Base-by-base conservation (phyloP, 2,329 filamentous ascomycete species). In the Ambrosiella cleistominuta region DNA sequence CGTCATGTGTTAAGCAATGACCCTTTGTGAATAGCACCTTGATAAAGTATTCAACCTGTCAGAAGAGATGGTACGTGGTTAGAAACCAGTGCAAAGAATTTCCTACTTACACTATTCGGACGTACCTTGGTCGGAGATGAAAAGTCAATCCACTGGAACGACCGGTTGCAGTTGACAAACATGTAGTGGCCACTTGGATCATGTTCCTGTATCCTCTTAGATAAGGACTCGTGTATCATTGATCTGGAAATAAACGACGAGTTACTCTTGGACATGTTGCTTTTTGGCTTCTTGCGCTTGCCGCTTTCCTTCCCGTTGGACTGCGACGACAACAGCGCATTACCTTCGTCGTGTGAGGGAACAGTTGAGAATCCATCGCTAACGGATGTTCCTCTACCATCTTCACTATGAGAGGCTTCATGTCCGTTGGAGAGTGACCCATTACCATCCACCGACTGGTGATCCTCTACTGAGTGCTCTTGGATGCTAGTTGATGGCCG, bases 181-280 rank as follows among this genome's bases (percentile, higher is more conserved):
- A 85, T 87, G 70, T 93, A 95, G 2, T 93, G 70, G 0, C 89
- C 90, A 62, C 93, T 86, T 1, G 76, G 75, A 11, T 83, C 81
- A 62, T 88, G 82, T 38, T 97, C 93, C 54, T 81, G 79, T 62
- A 97, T 70, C 63, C 86, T 83, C 70, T 93, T 95, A 19, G 79
- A 77, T 57, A 94, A 70, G 3, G 77, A 77, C 65, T 98, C 93
- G 66, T 95, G 87, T 13, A 89, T 83, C 63, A 97, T 95, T 38
- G 96, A 91, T 57, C 93, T 77, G n/a, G 91, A 96, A 37, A 98
- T 93, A 67, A 96, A 98, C 0, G 91, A 95, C 8, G 93, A 98
- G 70, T 95, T 97, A 72, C 89, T 97, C 75, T 98, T 98, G 56
- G 91, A 83, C 69, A 98, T 93, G 69, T 94, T 97, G 71, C 91